Conservation (phyloP, 1,284 basidiomycete species). For the Hymenochaete sp. region DNA sequence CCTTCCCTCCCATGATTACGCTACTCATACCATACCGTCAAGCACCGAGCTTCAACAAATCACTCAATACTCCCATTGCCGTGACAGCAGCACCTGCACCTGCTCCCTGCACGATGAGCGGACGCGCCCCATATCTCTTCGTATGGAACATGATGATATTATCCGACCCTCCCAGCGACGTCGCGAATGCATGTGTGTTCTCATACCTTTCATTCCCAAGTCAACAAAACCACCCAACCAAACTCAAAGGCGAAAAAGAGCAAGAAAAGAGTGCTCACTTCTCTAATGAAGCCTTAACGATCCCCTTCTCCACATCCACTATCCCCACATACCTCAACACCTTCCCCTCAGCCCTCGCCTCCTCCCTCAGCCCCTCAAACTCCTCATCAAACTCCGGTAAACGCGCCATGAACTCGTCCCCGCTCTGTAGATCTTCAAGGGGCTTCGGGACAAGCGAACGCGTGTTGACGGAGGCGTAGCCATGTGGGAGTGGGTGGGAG, state of each 20-base stretch:
- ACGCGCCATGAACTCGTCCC: constrained; percentile 75
- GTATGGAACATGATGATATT: constrained; percentile 98
- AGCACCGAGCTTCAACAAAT: constrained; percentile 55
- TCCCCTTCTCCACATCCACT: constrained; percentile 69
- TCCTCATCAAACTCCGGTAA: constrained; percentile 81
- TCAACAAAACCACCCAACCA: not conserved
- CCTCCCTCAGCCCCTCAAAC: constrained; percentile 68
- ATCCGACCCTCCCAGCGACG: constrained; percentile 90
- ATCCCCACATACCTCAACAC: constrained; percentile 94
- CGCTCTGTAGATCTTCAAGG: constrained; percentile 58
- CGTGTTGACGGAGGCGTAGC: constrained; percentile 77
- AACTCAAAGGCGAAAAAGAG: not conserved
- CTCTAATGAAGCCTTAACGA: constrained; percentile 82
- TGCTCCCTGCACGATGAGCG: constrained; percentile 89
- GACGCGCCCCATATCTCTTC: constrained; percentile 74
- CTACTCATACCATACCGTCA: constrained; percentile 1
- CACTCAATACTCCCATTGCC: constrained; percentile 92
- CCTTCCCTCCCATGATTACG: not conserved
- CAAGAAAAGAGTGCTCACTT: constrained; percentile 46
- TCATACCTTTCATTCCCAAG: constrained; percentile 56
- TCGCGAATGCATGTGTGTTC: constrained; percentile 86
- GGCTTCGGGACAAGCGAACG: constrained; percentile 78
- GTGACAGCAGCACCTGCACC: constrained; percentile 97
- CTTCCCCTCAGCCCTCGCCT: constrained; percentile 69
- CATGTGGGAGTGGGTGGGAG: constrained; percentile 52